Percentiles rank a stretch among this genome's conserved stretches.
Evolutionary conservation across 257 asterid species (phyloP).

Genomic region (Solanum chiquidenum): DNA sequence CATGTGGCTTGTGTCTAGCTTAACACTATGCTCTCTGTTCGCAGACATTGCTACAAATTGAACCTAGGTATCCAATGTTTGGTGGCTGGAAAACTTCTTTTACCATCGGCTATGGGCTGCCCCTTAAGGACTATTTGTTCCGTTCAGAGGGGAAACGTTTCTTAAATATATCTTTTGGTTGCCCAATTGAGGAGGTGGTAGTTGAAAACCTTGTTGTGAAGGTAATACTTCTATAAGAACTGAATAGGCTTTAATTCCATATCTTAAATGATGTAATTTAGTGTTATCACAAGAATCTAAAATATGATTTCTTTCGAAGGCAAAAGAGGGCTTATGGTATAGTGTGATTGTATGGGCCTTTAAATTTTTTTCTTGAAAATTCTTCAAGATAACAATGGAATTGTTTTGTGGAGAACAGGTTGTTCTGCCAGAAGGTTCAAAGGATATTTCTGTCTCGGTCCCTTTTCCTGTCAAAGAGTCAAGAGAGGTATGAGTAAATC

Average conservation of each 20-base stretch:
- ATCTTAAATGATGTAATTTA: neutral
- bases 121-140: slow-evolving; percentile 83
- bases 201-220: slow-evolving; percentile 76
- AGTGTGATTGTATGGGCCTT: neutral
- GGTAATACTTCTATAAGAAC: slow-evolving; percentile 33
- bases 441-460: slow-evolving; percentile 38
- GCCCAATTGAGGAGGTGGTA: slow-evolving; percentile 73
- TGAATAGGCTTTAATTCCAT: neutral
- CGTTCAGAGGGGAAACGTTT: slow-evolving; percentile 68
- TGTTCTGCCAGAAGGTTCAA: slow-evolving; percentile 95
- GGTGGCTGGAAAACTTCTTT: slow-evolving; percentile 99
- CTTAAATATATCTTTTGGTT: slow-evolving; percentile 66
- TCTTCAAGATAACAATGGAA: neutral
- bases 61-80: slow-evolving; percentile 95
- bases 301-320: neutral
- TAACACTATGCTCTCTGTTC: slow-evolving; percentile 14
- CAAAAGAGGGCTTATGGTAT: neutral
- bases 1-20: slow-evolving; percentile 1
- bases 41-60: slow-evolving; percentile 87
- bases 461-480: slow-evolving; percentile 70
- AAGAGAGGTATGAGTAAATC: slow-evolving; percentile 50
- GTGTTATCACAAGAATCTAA: neutral
- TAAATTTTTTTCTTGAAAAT: neutral
- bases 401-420: slow-evolving; percentile 33
- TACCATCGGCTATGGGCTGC: slow-evolving; percentile 92